phyloP scores from a whole-genome alignment of 2,329 filamentous ascomycete species.

The Cyclaneusma minus region DNA sequence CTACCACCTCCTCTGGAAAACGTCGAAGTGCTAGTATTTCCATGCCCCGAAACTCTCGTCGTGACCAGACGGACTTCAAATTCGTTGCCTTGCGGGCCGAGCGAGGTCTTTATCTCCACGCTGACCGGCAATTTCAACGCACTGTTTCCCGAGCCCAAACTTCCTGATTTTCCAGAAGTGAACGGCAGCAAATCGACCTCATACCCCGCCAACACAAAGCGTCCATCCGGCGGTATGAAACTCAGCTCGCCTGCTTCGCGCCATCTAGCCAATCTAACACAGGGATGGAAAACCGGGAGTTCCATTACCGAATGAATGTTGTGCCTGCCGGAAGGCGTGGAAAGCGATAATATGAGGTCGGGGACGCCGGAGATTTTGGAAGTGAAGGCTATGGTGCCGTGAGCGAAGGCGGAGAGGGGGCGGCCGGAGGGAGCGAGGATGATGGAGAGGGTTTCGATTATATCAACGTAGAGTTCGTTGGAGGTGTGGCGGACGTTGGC shows the following conservation, averaged over 20 bases:
- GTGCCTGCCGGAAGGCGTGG: slow-evolving; percentile 66
- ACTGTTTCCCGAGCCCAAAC: slow-evolving; percentile 32
- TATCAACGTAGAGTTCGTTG: slow-evolving; percentile 93
- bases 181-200: slow-evolving; percentile 80
- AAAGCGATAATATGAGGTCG: slow-evolving; percentile 70
- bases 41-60: slow-evolving; percentile 42
- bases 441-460: slow-evolving; percentile 78
- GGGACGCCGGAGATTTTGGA: slow-evolving; percentile 90
- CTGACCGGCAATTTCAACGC: slow-evolving; percentile 69
- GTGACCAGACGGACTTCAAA: slow-evolving; percentile 75
- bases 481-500: slow-evolving; percentile 90
- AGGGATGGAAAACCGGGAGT: slow-evolving; percentile 89
- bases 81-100: slow-evolving; percentile 62
- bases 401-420: slow-evolving; percentile 71
- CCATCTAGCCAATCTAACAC: slow-evolving; percentile 82
- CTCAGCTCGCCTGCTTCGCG: slow-evolving; percentile 85
- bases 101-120: slow-evolving; percentile 65
- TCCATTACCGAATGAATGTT: slow-evolving; percentile 63
- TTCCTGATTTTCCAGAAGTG: slow-evolving; percentile 38
- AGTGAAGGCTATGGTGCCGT: slow-evolving; percentile 88
- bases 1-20: slow-evolving; percentile 22
- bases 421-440: slow-evolving; percentile 83
- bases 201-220: slow-evolving; percentile 86
- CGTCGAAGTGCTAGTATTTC: slow-evolving; percentile 22
- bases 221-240: slow-evolving; percentile 87